phyloP scores from a whole-genome alignment of 2,329 filamentous ascomycete species.

The Triangularia setosa region DNA sequence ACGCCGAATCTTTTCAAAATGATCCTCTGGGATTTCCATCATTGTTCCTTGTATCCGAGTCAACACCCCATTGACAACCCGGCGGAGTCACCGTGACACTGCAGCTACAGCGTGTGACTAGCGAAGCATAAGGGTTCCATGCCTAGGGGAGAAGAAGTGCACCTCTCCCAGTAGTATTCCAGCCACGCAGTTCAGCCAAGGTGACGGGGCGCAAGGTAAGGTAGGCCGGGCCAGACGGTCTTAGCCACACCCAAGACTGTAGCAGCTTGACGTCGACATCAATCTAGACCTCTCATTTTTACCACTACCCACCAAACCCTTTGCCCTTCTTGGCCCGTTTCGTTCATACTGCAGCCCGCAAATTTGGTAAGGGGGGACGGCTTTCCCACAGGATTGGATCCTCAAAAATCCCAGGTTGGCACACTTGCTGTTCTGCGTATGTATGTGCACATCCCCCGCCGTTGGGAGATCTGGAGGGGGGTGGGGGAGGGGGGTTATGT shows the following conservation, averaged over 20 bases:
- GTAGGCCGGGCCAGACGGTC: neutral
- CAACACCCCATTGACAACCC: neutral
- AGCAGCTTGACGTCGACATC: neutral
- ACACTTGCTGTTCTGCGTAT: neutral
- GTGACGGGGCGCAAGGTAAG: neutral
- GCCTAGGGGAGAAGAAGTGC: too few species aligned
- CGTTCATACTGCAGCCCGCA: neutral
- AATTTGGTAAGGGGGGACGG: neutral
- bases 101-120: neutral
- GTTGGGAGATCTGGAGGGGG: neutral
- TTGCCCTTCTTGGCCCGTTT: neutral
- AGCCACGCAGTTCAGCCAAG: neutral
- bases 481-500: neutral
- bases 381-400: neutral
- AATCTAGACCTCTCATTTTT: neutral
- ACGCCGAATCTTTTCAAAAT: too few species aligned
- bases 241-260: neutral
- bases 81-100: neutral
- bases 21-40: too few species aligned
- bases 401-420: neutral
- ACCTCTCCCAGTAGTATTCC: neutral
- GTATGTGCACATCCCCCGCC: neutral
- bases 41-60: too few species aligned
- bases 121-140: too few species aligned
- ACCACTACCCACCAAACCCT: neutral